These are phyloP conservation scores for Plasmodium gallinaceum DNA, from an alignment of 169 alveolate genomes.

Conservation along the genomic window DNA sequence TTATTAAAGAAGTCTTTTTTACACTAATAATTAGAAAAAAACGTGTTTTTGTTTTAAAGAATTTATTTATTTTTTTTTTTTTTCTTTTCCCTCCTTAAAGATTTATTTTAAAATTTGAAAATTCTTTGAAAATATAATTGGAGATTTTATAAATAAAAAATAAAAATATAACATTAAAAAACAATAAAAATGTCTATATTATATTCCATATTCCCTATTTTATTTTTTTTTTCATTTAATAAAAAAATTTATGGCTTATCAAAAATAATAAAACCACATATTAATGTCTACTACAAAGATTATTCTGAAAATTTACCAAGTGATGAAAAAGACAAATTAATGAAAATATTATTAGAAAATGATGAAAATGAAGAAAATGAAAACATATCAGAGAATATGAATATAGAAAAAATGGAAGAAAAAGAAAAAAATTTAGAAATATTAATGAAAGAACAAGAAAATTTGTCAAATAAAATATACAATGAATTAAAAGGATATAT, in stretches of 20 bases:
- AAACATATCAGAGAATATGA: background rate
- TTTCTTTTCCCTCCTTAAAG: background rate
- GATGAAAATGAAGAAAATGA: background rate
- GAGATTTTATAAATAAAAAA: background rate
- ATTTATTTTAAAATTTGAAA: too few species aligned
- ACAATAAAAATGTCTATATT: constrained; percentile 10
- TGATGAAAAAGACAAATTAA: constrained; percentile 39
- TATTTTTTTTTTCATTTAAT: constrained; percentile 21
- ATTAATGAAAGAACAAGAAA: constrained; percentile 27
- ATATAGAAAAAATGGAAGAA: constrained; percentile 29
- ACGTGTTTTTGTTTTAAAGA: background rate
- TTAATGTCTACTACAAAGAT: constrained; percentile 61
- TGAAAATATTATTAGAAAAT: constrained; percentile 24
- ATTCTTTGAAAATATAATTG: too few species aligned
- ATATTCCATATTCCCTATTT: constrained; percentile 4
- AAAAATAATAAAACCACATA: constrained; percentile 42
- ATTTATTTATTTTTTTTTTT: background rate
- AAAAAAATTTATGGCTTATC: background rate
- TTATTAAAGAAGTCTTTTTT: too few species aligned
- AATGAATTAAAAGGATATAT: constrained; percentile 30
- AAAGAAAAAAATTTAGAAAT: constrained; percentile 20
- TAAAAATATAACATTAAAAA: background rate
- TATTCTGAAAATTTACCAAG: constrained; percentile 32
- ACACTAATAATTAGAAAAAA: too few species aligned
- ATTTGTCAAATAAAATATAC: constrained; percentile 11